Evolutionary conservation across 2,329 filamentous ascomycete species (phyloP).

Genomic region (Paraconiothyrium sp.): DNA sequence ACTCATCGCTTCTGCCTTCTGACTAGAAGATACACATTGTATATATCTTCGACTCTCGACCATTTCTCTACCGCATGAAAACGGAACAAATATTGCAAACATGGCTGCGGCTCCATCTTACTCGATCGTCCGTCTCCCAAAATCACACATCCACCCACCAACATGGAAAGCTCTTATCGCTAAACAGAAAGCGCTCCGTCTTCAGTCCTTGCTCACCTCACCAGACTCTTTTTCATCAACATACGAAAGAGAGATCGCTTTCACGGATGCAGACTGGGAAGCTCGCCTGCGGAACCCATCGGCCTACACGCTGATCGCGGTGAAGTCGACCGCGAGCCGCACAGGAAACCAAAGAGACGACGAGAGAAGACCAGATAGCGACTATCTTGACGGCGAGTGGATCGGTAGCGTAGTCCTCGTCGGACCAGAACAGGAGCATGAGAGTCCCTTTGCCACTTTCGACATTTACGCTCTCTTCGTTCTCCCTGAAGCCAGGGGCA

Average conservation of each 20-base stretch:
- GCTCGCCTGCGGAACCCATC: slow-evolving; percentile 25
- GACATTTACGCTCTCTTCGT: slow-evolving; percentile 44
- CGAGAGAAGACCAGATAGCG: not conserved
- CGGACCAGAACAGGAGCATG: slow-evolving; percentile 12
- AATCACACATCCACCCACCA: slow-evolving; percentile 14
- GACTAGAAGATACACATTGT: too few relatives aligned
- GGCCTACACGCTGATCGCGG: slow-evolving; percentile 25
- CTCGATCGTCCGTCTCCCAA: not conserved
- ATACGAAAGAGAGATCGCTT: slow-evolving; percentile 22
- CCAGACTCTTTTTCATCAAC: slow-evolving; percentile 30
- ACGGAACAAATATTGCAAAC: too few relatives aligned
- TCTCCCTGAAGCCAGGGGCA: slow-evolving; percentile 29
- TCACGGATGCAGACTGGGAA: slow-evolving; percentile 26
- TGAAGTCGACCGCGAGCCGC: not conserved
- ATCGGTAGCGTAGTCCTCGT: slow-evolving; percentile 24
- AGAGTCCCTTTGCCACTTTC: slow-evolving; percentile 20
- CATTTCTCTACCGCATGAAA: too few relatives aligned
- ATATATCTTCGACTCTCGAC: too few relatives aligned
- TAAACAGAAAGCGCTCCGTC: slow-evolving; percentile 26
- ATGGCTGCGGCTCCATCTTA: not conserved
- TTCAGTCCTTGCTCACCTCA: slow-evolving; percentile 24
- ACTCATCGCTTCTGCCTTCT: not conserved
- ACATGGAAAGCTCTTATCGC: slow-evolving; percentile 21
- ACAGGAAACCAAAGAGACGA: not conserved
- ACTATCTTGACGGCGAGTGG: slow-evolving; percentile 18